A percentile compares a stretch with the other conserved stretches of the same genome.
Evolutionary conservation across 1,139 yeast species (phyloP).

Genomic region (Yamadazyma mexicana): DNA sequence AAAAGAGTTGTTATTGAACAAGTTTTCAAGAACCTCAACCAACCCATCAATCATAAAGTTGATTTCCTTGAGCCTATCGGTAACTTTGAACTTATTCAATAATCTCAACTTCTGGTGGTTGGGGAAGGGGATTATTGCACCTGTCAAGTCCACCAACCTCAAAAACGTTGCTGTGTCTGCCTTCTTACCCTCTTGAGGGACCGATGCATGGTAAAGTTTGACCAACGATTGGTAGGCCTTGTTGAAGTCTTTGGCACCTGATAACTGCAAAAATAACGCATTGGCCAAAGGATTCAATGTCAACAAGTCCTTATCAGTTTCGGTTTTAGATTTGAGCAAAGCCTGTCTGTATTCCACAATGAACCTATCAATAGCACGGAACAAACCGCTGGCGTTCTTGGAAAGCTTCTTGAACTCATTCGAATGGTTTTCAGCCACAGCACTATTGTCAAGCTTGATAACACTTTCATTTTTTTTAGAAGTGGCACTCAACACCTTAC

Average conservation of each 20-base stretch:
- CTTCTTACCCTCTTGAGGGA: slow-evolving; percentile 19
- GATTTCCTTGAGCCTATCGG: slow-evolving; percentile 35
- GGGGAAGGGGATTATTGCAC: slow-evolving; percentile 63
- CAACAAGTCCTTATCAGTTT: slow-evolving; percentile 33
- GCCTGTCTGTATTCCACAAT: slow-evolving; percentile 39
- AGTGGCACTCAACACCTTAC: slow-evolving; percentile 21
- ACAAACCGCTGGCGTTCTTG: slow-evolving; percentile 27
- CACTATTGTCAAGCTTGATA: slow-evolving; percentile 29
- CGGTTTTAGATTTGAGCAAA: slow-evolving; percentile 16
- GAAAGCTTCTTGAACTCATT: slow-evolving; percentile 27
- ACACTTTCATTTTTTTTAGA: slow-evolving; percentile 29
- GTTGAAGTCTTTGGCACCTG: slow-evolving; percentile 45
- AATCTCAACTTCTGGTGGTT: slow-evolving; percentile 44
- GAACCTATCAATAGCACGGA: slow-evolving; percentile 43
- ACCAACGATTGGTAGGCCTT: slow-evolving; percentile 42
- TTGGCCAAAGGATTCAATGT: slow-evolving; percentile 63
- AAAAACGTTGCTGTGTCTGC: slow-evolving; percentile 32
- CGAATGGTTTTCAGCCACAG: slow-evolving; percentile 20
- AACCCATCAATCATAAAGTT: slow-evolving; percentile 33
- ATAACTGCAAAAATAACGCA: slow-evolving; percentile 55
- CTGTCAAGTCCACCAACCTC: slow-evolving; percentile 52
- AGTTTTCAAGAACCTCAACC: slow-evolving; percentile 32
- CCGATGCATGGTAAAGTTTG: slow-evolving; percentile 28
- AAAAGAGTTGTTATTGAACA: slow-evolving; percentile 33
- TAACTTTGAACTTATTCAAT: slow-evolving; percentile 34